These are phyloP conservation scores for Centaurea solstitialis DNA, from an alignment of 129 eudicot genomes.

Conservation along the genomic window DNA sequence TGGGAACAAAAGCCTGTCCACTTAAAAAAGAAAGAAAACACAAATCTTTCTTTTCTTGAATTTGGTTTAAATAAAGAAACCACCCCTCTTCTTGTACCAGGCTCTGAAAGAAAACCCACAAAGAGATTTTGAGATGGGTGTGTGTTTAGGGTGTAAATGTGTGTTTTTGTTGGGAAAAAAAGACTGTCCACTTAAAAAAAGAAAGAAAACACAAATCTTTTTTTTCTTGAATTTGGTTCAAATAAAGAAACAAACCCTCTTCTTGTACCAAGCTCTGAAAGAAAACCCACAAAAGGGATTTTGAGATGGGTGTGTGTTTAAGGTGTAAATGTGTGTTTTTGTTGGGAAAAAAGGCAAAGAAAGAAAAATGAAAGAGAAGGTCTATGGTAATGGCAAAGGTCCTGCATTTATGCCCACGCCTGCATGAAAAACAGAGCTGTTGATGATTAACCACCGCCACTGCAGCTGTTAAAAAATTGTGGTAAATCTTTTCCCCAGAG, in stretches of 20 bases:
- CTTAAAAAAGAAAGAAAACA: constrained; percentile 17
- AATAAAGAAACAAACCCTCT: not conserved
- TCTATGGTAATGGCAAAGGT: constrained; percentile 41
- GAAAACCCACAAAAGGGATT: constrained; percentile 11
- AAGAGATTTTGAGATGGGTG: not conserved
- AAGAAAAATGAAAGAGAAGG: constrained; percentile 40
- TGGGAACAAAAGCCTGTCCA: constrained; percentile 15
- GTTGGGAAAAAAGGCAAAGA: not conserved
- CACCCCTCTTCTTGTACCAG: constrained; percentile 13
- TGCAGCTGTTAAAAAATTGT: constrained; percentile 46
- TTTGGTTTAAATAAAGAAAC: constrained; percentile 1
- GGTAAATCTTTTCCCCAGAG: constrained; percentile 23
- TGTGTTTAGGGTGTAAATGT: constrained; percentile 15
- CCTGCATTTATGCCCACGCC: constrained; percentile 92
- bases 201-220: constrained; percentile 22
- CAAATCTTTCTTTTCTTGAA: constrained; percentile 26
- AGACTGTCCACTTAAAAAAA: constrained; percentile 23
- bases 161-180: not conserved
- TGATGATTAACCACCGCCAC: constrained; percentile 97
- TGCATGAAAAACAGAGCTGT: constrained; percentile 91
- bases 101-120: constrained; percentile 10
- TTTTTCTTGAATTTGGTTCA: constrained; percentile 21
- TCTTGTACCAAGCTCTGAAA: constrained; percentile 15
- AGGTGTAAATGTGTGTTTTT: constrained; percentile 8
- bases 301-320: constrained; percentile 7